Conservation (phyloP, 768 basidiomycete species). For the Serendipita sp. region DNA sequence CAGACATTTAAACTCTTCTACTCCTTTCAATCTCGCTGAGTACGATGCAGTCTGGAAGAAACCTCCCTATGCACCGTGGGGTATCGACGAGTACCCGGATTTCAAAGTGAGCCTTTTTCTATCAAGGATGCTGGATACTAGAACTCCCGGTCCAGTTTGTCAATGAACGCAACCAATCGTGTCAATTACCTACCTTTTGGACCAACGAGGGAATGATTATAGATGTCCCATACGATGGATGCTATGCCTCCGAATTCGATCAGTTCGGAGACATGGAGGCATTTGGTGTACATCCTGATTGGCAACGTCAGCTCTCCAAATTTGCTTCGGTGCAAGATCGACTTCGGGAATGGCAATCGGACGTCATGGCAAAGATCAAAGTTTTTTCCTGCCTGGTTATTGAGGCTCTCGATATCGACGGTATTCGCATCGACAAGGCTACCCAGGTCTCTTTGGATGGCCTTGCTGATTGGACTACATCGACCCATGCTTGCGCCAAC, state of each 20-base stretch:
- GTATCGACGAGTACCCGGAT: conserved; percentile 68
- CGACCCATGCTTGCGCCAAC: conserved; percentile 58
- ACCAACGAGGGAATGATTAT: conserved; percentile 52
- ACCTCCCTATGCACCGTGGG: conserved; percentile 69
- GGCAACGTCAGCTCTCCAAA: conserved; percentile 86
- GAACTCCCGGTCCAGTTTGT: conserved; percentile 25
- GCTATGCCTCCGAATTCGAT: conserved; percentile 73
- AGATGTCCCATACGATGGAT: conserved; percentile 42
- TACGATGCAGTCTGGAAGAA: conserved; percentile 58
- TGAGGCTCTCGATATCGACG: conserved; percentile 77
- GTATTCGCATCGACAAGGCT: conserved; percentile 88
- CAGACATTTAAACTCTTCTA: conserved; percentile 62
- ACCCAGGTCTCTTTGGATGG: conserved; percentile 80
- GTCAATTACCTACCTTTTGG: conserved; percentile 67
- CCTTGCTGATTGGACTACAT: conserved; percentile 55
- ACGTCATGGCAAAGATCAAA: conserved; percentile 61
- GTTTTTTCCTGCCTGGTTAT: conserved; percentile 75
- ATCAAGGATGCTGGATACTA: background rate
- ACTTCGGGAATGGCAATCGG: conserved; percentile 78
- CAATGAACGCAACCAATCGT: conserved; percentile 60
- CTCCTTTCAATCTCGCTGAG: conserved; percentile 65
- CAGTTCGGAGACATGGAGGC: conserved; percentile 96
- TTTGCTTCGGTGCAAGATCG: conserved; percentile 95
- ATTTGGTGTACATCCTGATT: conserved; percentile 89
- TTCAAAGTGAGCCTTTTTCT: conserved; percentile 36